Evolutionary conservation across 2,329 filamentous ascomycete species (phyloP).

Genomic region (Ascochyta lentis): DNA sequence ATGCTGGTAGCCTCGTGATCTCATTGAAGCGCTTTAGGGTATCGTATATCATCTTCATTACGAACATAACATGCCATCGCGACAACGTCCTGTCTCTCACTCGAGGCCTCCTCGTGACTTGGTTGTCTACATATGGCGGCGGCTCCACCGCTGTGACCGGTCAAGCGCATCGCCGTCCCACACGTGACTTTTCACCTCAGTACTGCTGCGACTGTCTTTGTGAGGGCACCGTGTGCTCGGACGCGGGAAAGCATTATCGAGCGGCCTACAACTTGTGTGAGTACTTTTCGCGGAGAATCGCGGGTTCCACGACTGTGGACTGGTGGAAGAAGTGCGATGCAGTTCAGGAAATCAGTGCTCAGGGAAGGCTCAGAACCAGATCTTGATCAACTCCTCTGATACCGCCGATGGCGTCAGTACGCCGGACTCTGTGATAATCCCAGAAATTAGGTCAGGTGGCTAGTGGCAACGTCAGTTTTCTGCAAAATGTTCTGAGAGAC

Average conservation of each 20-base stretch:
- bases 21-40: constrained; percentile 20
- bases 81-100: not conserved
- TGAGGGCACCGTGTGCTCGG: constrained; percentile 15
- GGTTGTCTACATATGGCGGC: not conserved
- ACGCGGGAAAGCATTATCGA: constrained; percentile 12
- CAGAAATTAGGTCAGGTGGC: constrained; percentile 72
- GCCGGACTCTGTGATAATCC: constrained; percentile 78
- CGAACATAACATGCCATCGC: not conserved
- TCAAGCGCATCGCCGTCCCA: constrained; percentile 16
- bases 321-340: constrained; percentile 7
- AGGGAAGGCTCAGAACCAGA: constrained; percentile 53
- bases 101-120: not conserved
- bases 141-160: not conserved
- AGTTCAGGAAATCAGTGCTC: constrained; percentile 17
- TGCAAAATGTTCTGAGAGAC: not conserved
- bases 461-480: constrained; percentile 40
- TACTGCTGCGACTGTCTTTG: constrained; percentile 18
- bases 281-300: constrained; percentile 4
- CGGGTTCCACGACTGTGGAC: not conserved
- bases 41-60: constrained; percentile 9
- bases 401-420: constrained; percentile 74
- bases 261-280: constrained; percentile 20
- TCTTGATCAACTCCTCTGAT: constrained; percentile 73
- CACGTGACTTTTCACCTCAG: constrained; percentile 18
- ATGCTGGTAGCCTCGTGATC: not conserved